Evolutionary conservation across 2,329 filamentous ascomycete genomes (phyloP).

Genomic region (Hymenoscyphus albidus): DNA sequence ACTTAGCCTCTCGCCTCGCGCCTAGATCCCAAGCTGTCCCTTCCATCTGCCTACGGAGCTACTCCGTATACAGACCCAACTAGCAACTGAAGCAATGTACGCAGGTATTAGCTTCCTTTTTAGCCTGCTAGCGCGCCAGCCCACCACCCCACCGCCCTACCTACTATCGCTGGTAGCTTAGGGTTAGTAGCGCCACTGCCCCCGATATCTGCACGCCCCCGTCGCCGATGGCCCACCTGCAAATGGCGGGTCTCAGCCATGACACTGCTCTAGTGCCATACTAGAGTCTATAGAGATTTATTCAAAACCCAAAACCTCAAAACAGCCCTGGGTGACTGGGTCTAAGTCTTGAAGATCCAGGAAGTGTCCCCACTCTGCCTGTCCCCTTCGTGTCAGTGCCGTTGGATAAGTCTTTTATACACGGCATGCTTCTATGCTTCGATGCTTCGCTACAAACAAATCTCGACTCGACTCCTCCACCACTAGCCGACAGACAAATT

Average conservation of each 20-base stretch:
- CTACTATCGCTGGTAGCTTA: neutral
- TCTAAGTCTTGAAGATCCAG: neutral
- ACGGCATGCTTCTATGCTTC: too few relatives aligned
- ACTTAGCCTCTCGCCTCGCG: too few relatives aligned
- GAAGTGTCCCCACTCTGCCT: neutral
- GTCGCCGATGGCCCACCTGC: neutral
- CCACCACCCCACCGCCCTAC: neutral
- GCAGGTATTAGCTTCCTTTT: too few relatives aligned
- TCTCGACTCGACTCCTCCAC: neutral
- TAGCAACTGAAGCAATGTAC: too few relatives aligned
- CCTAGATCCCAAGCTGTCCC: too few relatives aligned
- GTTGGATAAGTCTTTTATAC: neutral
- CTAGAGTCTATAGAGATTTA: neutral
- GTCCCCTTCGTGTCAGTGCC: neutral
- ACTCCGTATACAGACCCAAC: too few relatives aligned
- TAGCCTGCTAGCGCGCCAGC: too few relatives aligned
- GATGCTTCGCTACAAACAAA: neutral
- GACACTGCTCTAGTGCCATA: neutral
- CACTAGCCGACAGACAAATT: neutral
- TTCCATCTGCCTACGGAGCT: too few relatives aligned
- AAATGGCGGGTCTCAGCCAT: conserved; percentile 1
- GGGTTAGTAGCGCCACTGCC: neutral
- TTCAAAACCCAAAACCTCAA: neutral
- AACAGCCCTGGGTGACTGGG: neutral
- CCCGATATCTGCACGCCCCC: neutral